phyloP scores from a whole-genome alignment of 495 filamentous ascomycete genomes.

The Neurospora sp. region DNA sequence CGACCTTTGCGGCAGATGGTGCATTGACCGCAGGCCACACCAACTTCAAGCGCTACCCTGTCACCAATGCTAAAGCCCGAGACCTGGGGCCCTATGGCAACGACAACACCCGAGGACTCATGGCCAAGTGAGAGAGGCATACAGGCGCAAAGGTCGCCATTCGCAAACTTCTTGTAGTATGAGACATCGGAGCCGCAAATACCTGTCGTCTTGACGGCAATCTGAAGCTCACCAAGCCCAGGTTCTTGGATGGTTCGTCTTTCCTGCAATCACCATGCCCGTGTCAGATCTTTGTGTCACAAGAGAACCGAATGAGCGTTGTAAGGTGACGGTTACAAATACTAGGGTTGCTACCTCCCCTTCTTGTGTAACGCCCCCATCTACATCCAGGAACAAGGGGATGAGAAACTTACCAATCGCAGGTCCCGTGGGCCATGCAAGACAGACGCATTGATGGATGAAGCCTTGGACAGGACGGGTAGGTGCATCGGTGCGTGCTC shows the following conservation, averaged over 20 bases:
- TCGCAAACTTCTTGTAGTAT: slow-evolving; percentile 78
- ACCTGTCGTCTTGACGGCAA: slow-evolving; percentile 63
- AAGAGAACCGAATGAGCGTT: not conserved
- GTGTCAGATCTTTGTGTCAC: slow-evolving; percentile 7
- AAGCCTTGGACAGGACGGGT: slow-evolving; percentile 30
- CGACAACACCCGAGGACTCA: slow-evolving; percentile 64
- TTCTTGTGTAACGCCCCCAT: slow-evolving; percentile 19
- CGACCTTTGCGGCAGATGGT: slow-evolving; percentile 61
- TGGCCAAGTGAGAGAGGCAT: slow-evolving; percentile 68
- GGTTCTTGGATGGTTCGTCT: slow-evolving; percentile 37
- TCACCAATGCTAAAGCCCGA: slow-evolving; percentile 52
- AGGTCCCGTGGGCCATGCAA: slow-evolving; percentile 41
- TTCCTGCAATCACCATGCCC: slow-evolving; percentile 25
- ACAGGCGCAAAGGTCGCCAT: slow-evolving; percentile 69
- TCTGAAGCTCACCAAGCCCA: slow-evolving; percentile 52
- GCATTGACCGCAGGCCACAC: slow-evolving; percentile 70
- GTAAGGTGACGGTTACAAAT: not conserved
- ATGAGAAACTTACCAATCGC: slow-evolving; percentile 33
- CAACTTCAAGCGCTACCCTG: slow-evolving; percentile 81
- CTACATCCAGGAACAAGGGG: slow-evolving; percentile 6
- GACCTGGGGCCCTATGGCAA: slow-evolving; percentile 49
- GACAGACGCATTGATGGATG: slow-evolving; percentile 39
- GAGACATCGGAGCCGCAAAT: slow-evolving; percentile 79
- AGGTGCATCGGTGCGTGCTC: slow-evolving; percentile 35
- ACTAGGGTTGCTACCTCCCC: not conserved